Percentiles rank a stretch among this genome's conserved stretches.
Conservation (phyloP, 192 early-diverging fungal species). For the Entomortierella beljakovae region DNA sequence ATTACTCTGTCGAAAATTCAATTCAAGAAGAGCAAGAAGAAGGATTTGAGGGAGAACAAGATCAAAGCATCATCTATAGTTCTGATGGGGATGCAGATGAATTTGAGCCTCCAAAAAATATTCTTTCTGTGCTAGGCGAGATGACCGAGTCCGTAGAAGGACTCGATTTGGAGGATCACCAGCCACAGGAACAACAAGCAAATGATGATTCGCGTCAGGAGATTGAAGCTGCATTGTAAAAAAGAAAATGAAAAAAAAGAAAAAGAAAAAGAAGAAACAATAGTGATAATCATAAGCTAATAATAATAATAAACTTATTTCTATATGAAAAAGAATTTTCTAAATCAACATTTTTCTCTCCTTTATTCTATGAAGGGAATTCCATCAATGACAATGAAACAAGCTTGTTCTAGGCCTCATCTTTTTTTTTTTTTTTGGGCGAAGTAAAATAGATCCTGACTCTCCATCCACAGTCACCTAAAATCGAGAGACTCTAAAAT, state of each 20-base stretch:
- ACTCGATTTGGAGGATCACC: conserved; percentile 15
- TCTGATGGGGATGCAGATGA: conserved; percentile 19
- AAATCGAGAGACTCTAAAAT: no score
- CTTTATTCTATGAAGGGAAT: no score
- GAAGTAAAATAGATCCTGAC: no score
- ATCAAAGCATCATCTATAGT: conserved; percentile 16
- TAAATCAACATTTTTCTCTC: no score
- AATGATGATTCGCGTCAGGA: conserved; percentile 1
- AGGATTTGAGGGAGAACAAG: conserved; percentile 1
- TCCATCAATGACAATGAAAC: no score
- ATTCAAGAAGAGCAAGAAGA: conserved; percentile 18
- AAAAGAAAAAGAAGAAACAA: no score
- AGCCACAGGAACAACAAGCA: conserved; percentile 11
- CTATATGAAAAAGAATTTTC: no score
- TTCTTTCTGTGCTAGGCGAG: conserved; percentile 39
- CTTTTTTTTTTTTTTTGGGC: no score
- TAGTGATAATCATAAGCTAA: no score
- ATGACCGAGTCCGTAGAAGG: conserved; percentile 21
- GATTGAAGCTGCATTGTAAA: conserved; percentile 6
- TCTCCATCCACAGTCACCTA: no score
- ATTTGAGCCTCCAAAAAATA: conserved; percentile 40
- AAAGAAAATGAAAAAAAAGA: neutral
- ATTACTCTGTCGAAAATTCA: conserved; percentile 28
- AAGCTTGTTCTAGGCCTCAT: no score
- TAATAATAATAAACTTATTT: no score